phyloP scores from a whole-genome alignment of 495 filamentous ascomycete species.

The Apiosordaria backusii region DNA sequence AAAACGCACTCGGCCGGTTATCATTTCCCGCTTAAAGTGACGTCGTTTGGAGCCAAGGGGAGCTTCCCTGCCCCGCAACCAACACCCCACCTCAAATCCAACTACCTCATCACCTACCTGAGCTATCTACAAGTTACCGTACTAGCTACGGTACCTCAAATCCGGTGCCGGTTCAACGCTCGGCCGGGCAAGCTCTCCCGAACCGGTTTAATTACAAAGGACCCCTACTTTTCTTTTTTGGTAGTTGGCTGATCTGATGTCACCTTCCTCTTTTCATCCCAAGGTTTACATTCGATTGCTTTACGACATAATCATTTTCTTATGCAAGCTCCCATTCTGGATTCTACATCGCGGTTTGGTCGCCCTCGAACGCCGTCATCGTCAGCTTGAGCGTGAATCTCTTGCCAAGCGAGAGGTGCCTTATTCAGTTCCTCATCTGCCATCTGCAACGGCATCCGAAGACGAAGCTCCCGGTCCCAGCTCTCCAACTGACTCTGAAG shows the following conservation, averaged over 20 bases:
- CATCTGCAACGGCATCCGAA: background rate
- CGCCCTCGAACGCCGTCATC: background rate
- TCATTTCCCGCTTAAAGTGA: background rate
- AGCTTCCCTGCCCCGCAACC: background rate
- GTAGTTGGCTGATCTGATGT: background rate
- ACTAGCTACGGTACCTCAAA: background rate
- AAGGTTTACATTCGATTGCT: background rate
- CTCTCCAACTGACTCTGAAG: background rate
- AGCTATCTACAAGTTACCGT: too few species aligned
- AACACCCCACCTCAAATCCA: background rate
- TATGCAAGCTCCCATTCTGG: background rate
- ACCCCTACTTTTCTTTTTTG: background rate
- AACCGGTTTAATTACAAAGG: background rate
- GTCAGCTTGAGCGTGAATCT: background rate
- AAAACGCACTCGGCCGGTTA: background rate
- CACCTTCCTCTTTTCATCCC: background rate
- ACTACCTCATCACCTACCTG: background rate
- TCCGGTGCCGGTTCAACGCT: background rate
- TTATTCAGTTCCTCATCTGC: background rate
- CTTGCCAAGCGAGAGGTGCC: background rate
- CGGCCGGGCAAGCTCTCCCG: conserved; percentile 17
- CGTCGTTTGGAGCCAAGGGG: too few species aligned
- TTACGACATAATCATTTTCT: background rate
- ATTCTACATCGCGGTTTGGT: background rate
- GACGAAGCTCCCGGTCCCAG: background rate